Evolutionary conservation across 352 stramenopile genomes (phyloP), one percentile per base, ranked within the genome.

Genomic region (Phytophthora crassamura): DNA sequence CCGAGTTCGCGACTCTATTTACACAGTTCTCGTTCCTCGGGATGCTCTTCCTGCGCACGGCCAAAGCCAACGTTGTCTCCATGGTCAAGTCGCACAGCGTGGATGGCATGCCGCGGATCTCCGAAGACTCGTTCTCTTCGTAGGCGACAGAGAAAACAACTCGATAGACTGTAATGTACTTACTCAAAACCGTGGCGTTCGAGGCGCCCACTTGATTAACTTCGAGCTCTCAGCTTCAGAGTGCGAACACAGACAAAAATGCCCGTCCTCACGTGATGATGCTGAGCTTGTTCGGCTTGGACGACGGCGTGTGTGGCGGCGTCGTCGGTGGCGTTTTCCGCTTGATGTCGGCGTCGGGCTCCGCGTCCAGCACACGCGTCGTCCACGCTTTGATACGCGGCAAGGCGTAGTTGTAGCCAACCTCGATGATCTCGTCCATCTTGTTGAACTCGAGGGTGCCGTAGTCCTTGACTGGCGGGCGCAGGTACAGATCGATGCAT

Each of bases 361-460:
- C 85, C 0, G 57, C 70, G 16, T 74, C 68, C 10, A 91, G 51
- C 16, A 91, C 81, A 2, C 72, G 80, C 4, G 64, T 63, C 6
- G 80, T 76, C 85, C 85, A 93, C 10, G 68, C 79, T 48, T 78
- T 73, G 16, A 93, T 76, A 33, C 85, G 77, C 15, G 88, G 88
- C 45, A 95, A 53, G 3, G 88, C 88, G 49, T 93, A 95, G 5
- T 89, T 76, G 61, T 96, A 96, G 3, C 88, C 88, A 33, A 94
- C 82, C 42, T 91, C 67, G 39, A 96, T 93, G 52, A 97, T 96
- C 62, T 97, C 88, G 28, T 96, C 85, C 66, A 94, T 94, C 75
- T 97, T 97, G 66, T 97, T 91, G 58, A 95, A 98, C 66, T 98
- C 86, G 15, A 98, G 75, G n/a, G 86, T 97, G 16, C 82, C 91